These are phyloP conservation scores for Sclerotinia trifoliorum DNA, from an alignment of 2,329 filamentous ascomycete genomes.

Conservation along the genomic window DNA sequence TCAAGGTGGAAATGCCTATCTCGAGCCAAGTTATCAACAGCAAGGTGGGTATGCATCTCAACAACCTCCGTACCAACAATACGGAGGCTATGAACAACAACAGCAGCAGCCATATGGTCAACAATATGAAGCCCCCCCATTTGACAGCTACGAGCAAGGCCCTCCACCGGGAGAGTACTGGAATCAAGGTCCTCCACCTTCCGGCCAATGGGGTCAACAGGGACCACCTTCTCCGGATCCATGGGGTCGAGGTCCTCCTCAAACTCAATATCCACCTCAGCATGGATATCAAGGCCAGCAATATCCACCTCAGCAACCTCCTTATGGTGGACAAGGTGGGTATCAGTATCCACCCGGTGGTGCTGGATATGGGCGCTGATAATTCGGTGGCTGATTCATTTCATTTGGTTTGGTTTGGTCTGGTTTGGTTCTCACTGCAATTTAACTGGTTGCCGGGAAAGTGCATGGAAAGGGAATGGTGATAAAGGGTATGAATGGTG, in stretches of 20 bases:
- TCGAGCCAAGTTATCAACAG: conserved; percentile 28
- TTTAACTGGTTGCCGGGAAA: background rate
- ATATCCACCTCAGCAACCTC: conserved; percentile 30
- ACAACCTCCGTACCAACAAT: conserved; percentile 24
- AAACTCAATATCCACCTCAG: conserved; percentile 16
- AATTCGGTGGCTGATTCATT: background rate
- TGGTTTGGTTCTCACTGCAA: background rate
- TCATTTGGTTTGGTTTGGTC: background rate
- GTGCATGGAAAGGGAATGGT: background rate
- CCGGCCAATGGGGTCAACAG: conserved; percentile 10
- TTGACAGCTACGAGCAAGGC: conserved; percentile 28
- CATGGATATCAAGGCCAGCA: conserved; percentile 8
- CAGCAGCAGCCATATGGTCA: conserved; percentile 24
- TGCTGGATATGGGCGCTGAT: conserved; percentile 16
- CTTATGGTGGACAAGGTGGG: conserved; percentile 24
- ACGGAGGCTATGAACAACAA: conserved; percentile 12
- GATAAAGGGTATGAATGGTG: background rate
- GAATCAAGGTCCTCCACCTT: conserved; percentile 22
- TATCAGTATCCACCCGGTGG: conserved; percentile 15
- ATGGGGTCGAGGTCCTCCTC: conserved; percentile 17
- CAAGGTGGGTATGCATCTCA: conserved; percentile 25
- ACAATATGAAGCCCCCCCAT: conserved; percentile 22
- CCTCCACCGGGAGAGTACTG: conserved; percentile 16
- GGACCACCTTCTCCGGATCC: conserved; percentile 12
- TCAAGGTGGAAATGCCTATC: conserved; percentile 31